Conservation (phyloP, 2,329 filamentous ascomycete genomes). For the Claviceps sp. region DNA sequence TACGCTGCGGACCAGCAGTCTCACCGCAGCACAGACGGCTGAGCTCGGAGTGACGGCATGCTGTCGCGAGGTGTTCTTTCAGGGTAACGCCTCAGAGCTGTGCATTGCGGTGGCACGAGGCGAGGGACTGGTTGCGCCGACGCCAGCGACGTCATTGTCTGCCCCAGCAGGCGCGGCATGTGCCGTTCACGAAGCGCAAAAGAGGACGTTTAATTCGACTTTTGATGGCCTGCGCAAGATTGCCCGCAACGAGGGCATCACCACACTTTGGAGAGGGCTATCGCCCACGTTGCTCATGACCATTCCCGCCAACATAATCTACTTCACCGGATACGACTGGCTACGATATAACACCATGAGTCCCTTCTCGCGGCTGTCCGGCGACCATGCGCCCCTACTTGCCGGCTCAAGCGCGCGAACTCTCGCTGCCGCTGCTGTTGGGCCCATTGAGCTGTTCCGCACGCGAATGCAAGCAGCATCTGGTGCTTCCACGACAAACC, state of each 20-base stretch:
- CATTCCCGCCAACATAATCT: constrained; percentile 91
- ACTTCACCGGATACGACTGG: constrained; percentile 97
- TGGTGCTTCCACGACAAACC: constrained; percentile 43
- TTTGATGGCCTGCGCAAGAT: constrained; percentile 90
- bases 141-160: constrained; percentile 29
- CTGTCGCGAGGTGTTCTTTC: constrained; percentile 94
- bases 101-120: constrained; percentile 60
- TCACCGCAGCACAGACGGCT: constrained; percentile 57
- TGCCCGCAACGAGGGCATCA: constrained; percentile 76
- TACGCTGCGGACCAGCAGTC: constrained; percentile 40
- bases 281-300: constrained; percentile 94
- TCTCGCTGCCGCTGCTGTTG: constrained; percentile 69
- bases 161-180: constrained; percentile 43
- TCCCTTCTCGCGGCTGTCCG: constrained; percentile 52
- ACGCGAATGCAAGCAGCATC: constrained; percentile 78
- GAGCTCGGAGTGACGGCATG: constrained; percentile 88
- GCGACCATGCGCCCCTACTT: constrained; percentile 64
- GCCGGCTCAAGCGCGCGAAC: constrained; percentile 69
- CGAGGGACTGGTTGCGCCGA: constrained; percentile 23
- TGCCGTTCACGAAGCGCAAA: constrained; percentile 75
- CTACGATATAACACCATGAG: constrained; percentile 60
- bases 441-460: constrained; percentile 85
- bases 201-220: constrained; percentile 76
- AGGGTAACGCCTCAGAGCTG: constrained; percentile 69
- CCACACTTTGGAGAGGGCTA: constrained; percentile 81